Evolutionary conservation across 768 basidiomycete genomes (phyloP).

Genomic region (Phanerochaete sordida): DNA sequence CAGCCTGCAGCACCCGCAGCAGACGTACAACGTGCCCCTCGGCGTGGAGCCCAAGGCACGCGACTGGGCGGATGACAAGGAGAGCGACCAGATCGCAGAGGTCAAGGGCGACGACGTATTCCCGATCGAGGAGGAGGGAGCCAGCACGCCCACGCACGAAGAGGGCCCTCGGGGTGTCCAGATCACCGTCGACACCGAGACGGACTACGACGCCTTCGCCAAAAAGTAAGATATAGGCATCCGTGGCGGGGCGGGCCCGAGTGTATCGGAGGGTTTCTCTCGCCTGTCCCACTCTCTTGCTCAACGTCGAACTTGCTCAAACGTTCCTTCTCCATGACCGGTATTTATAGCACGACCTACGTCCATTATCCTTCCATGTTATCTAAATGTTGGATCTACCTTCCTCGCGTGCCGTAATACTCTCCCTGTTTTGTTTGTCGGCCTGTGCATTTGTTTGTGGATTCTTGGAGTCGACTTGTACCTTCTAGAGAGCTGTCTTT

Average conservation of each 20-base stretch:
- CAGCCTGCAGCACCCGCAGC: slow-evolving; percentile 20
- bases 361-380: background rate
- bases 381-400: background rate
- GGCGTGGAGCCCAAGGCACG: slow-evolving; percentile 23
- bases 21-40: slow-evolving; percentile 30
- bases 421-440: background rate
- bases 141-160: background rate
- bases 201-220: slow-evolving; percentile 6
- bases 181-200: slow-evolving; percentile 14
- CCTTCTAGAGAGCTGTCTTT: background rate
- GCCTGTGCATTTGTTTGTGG: background rate
- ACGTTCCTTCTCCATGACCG: background rate
- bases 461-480: background rate
- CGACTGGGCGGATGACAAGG: slow-evolving; percentile 26
- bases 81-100: slow-evolving; percentile 13
- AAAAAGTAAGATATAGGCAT: background rate
- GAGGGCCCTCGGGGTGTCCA: slow-evolving; percentile 12
- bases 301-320: background rate
- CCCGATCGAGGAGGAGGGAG: slow-evolving; percentile 10
- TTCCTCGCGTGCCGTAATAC: background rate
- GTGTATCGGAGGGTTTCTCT: background rate
- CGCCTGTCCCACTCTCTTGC: background rate
- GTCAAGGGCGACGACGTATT: slow-evolving; percentile 21
- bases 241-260: background rate
- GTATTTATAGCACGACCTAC: background rate